These are phyloP conservation scores for Millerozyma acaciae DNA, from an alignment of 805 yeast genomes.

Conservation along the genomic window DNA sequence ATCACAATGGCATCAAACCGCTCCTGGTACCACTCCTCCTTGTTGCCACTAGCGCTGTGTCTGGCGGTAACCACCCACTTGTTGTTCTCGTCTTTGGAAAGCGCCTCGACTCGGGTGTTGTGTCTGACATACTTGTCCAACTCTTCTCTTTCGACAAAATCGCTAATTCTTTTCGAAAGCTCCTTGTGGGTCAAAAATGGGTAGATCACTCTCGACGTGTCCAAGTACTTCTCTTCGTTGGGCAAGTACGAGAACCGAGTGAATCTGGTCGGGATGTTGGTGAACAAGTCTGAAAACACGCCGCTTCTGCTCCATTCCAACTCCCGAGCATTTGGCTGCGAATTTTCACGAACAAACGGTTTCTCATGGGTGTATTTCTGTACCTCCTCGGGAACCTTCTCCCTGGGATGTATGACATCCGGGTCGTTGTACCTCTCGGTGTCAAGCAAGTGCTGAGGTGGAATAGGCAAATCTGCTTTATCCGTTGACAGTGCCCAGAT, in stretches of 20 bases:
- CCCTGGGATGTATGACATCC: constrained; percentile 19
- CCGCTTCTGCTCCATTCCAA: constrained; percentile 38
- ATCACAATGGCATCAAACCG: constrained; percentile 58
- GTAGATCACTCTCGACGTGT: constrained; percentile 20
- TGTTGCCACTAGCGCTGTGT: constrained; percentile 6
- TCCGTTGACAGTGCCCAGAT: constrained; percentile 34
- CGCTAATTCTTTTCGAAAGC: constrained; percentile 20
- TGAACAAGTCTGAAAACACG: constrained; percentile 34
- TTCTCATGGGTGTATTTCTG: constrained; percentile 13
- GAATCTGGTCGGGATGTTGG: constrained; percentile 37
- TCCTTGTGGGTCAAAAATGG: constrained; percentile 39
- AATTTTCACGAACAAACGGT: constrained; percentile 10
- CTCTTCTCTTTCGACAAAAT: constrained; percentile 23
- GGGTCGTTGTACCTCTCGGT: constrained; percentile 33
- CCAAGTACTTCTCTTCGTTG: constrained; percentile 17
- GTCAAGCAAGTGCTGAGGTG: constrained; percentile 29
- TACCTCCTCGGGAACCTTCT: constrained; percentile 8
- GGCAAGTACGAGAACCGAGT: constrained; percentile 36
- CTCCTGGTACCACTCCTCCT: constrained; percentile 42
- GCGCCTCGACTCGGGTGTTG: constrained; percentile 12
- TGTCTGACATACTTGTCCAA: constrained; percentile 30
- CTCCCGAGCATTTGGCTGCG: constrained; percentile 10
- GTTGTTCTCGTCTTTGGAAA: constrained; percentile 20
- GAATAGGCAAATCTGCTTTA: constrained; percentile 19
- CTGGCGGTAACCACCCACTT: constrained; percentile 38